A percentile compares a stretch with the other conserved stretches of the same genome.
Evolutionary conservation across 2,329 filamentous ascomycete genomes (phyloP).

Genomic region (Diplocarpon rosae): DNA sequence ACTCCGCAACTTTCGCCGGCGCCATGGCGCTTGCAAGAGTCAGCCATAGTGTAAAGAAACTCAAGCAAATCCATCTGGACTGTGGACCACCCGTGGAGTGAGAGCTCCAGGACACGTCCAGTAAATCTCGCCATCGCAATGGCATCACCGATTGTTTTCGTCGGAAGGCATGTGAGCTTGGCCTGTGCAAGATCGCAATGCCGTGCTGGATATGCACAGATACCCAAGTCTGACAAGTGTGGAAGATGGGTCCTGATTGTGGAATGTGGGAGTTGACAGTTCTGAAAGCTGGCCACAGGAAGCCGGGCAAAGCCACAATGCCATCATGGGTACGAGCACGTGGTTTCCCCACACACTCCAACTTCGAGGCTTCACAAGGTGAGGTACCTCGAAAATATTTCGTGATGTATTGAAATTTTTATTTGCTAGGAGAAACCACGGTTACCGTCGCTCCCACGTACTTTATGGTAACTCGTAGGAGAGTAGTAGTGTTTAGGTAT

Average conservation of each 20-base stretch:
- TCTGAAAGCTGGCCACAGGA: constrained; percentile 1
- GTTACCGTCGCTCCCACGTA: too few relatives aligned
- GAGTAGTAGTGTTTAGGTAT: too few relatives aligned
- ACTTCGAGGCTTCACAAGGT: too few relatives aligned
- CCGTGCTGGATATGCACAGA: neutral
- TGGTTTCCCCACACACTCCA: neutral
- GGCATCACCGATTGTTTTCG: constrained; percentile 27
- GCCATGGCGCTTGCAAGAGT: constrained; percentile 35
- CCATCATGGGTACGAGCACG: neutral
- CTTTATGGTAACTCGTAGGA: too few relatives aligned
- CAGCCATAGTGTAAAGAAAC: constrained; percentile 20
- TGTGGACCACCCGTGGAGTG: constrained; percentile 9
- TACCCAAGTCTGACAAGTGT: neutral
- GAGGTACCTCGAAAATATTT: too few relatives aligned
- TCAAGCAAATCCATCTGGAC: constrained; percentile 20
- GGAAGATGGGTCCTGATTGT: neutral
- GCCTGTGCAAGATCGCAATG: constrained; percentile 4
- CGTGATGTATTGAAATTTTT: too few relatives aligned
- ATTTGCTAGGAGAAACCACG: too few relatives aligned
- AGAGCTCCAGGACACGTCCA: constrained; percentile 17
- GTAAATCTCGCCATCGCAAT: constrained; percentile 25
- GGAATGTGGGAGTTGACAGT: neutral
- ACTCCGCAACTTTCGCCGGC: constrained; percentile 40
- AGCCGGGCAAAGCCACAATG: neutral
- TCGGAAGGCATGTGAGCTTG: constrained; percentile 27